A percentile compares a stretch with the other conserved stretches of the same genome.
These are phyloP conservation scores for Flaveria bidentis DNA, from an alignment of 129 eudicot species.

Conservation along the genomic window DNA sequence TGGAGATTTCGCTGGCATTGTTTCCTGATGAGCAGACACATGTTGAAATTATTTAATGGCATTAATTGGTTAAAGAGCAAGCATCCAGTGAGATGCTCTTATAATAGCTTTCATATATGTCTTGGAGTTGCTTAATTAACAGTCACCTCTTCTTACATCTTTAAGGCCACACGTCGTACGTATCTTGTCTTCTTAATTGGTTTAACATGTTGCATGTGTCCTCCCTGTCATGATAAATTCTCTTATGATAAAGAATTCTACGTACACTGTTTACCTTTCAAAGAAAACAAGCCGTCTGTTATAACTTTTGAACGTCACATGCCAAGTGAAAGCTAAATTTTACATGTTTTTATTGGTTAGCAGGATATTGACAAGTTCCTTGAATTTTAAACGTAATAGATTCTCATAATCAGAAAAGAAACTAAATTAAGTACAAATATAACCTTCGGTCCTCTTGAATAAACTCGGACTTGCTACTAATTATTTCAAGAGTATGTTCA, in stretches of 20 bases:
- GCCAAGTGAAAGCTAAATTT: no score
- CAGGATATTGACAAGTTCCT: no score
- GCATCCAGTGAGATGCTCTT: constrained; percentile 19
- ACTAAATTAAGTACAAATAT: no score
- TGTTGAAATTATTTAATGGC: background rate
- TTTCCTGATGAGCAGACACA: constrained; percentile 16
- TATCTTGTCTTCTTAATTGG: constrained; percentile 20
- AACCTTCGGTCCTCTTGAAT: no score
- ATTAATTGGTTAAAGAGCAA: constrained; percentile 17
- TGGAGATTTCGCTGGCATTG: background rate
- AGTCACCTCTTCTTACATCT: constrained; percentile 11
- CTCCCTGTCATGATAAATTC: background rate
- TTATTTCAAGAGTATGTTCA: no score
- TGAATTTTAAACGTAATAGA: no score
- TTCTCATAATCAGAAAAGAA: no score
- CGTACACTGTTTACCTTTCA: background rate
- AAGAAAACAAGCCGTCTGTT: background rate
- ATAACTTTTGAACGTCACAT: no score
- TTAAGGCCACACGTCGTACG: constrained; percentile 2
- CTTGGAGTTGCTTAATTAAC: constrained; percentile 24
- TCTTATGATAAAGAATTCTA: no score
- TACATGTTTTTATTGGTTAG: no score
- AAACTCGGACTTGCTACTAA: background rate
- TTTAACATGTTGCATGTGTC: constrained; percentile 24
- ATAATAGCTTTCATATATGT: background rate